Evolutionary conservation across 2,329 filamentous ascomycete species (phyloP).

Genomic region (Ascocoryne sarcoides): DNA sequence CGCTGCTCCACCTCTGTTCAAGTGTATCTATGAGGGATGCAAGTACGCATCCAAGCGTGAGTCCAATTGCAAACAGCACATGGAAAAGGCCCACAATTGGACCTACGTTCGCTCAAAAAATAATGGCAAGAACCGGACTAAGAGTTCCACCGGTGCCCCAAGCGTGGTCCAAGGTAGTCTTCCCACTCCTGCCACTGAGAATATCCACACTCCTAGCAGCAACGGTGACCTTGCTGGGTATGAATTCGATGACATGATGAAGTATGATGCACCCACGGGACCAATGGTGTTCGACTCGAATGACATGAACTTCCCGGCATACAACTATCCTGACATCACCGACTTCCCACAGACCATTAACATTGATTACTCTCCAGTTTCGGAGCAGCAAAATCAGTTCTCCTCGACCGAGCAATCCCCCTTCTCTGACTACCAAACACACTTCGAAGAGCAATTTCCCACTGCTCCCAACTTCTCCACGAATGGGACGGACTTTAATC

Average conservation of each 20-base stretch:
- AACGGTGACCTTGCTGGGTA: conserved; percentile 29
- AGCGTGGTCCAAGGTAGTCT: conserved; percentile 32
- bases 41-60: conserved; percentile 92
- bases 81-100: conserved; percentile 95
- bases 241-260: conserved; percentile 17
- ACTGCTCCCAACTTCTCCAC: conserved; percentile 38
- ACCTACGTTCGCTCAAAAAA: conserved; percentile 87
- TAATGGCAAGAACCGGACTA: conserved; percentile 55
- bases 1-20: conserved; percentile 66
- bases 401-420: conserved; percentile 24
- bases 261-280: background rate
- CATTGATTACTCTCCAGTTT: conserved; percentile 24
- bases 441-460: conserved; percentile 47
- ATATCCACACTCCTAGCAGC: conserved; percentile 48
- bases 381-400: conserved; percentile 17
- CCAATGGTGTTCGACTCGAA: conserved; percentile 4
- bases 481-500: conserved; percentile 42
- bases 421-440: conserved; percentile 32
- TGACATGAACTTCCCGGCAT: conserved; percentile 20
- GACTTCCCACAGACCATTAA: conserved; percentile 16
- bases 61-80: conserved; percentile 96
- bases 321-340: conserved; percentile 18
- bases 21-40: conserved; percentile 76
- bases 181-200: conserved; percentile 50
- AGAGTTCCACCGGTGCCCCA: conserved; percentile 31